Base-by-base conservation (phyloP, 2,329 filamentous ascomycete species). In the Capronia americana region DNA sequence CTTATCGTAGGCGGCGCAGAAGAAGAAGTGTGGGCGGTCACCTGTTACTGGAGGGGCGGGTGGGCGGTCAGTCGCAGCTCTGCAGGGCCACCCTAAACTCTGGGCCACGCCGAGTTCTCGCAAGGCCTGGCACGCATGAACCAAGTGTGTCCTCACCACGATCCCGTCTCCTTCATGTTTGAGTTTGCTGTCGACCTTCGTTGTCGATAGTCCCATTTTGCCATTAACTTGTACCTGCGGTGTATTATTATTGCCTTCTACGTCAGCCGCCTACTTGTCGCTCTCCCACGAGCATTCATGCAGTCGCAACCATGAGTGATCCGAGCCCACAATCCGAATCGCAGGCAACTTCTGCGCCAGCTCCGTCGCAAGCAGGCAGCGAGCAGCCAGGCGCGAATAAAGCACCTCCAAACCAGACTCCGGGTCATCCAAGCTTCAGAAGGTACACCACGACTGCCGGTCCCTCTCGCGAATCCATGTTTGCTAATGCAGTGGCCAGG, bases 371-470 rank as follows among this genome's bases (percentile, higher is more conserved):
- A 56, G 48, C 65, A 26, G 53, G 48, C 48, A 64, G 34, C 63
- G 63, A 62, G 14, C 57, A 67, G 44, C 44, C 63, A 53, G 65
- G 26, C 50, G 66, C 65, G 12, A 68, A 64, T 32, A 68, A 51
- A 8, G 68, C 71, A 23, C 73, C 76, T 26, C 66, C 68, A 32
- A 74, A 70, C 20, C 75, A 77, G 61, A 71, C 70, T 8, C 73
- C 75, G 50, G 79, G 81, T 64, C 84, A 86, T 72, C 80, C 85
- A 68, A 87, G 85, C 77, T 88, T 88, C 73, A 80, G 86, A 81
- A 85, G 86, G 86, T 87, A 77, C 75, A 81, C 76, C 24, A n/a
- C 41, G n/a, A 23, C 51, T 24, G n/a, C 28, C 54, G 46, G 12
- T 62, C 53, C 57, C 65, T 41, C 59, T 17, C 63, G 26, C 55